These are phyloP conservation scores for Rutstroemia sp. DNA, from an alignment of 2,329 filamentous ascomycete genomes.

Conservation along the genomic window DNA sequence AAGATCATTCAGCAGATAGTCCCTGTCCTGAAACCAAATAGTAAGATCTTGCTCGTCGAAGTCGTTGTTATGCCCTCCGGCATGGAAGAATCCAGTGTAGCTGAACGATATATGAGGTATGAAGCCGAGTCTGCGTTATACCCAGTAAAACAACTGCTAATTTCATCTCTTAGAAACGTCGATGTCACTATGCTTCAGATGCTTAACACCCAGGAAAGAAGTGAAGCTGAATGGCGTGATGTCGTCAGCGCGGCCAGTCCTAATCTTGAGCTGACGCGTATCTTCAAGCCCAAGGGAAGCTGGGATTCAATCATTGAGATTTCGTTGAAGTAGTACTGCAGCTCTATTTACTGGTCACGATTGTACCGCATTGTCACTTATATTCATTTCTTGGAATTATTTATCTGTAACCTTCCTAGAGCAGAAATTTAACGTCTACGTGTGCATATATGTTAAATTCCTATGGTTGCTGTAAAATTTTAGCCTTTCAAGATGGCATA, in stretches of 20 bases:
- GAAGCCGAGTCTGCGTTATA: neutral
- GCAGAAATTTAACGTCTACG: too few relatives aligned
- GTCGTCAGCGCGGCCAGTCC: neutral
- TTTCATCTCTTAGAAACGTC: neutral
- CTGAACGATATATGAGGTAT: neutral
- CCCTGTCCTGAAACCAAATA: slow-evolving; percentile 18
- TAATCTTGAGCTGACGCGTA: neutral
- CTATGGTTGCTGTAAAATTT: too few relatives aligned
- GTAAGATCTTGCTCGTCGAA: slow-evolving; percentile 9
- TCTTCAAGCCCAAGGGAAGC: neutral
- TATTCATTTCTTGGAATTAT: too few relatives aligned
- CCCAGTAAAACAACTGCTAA: neutral
- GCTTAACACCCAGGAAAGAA: slow-evolving; percentile 3
- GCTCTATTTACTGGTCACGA: too few relatives aligned
- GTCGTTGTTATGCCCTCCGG: neutral
- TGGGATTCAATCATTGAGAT: slow-evolving; percentile 6
- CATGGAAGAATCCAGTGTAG: neutral
- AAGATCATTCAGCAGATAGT: slow-evolving; percentile 16
- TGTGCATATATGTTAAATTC: too few relatives aligned
- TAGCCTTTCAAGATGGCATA: too few relatives aligned
- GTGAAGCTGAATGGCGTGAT: neutral
- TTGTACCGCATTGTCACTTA: too few relatives aligned
- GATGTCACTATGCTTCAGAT: slow-evolving; percentile 7
- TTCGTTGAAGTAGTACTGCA: neutral
- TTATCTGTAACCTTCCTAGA: too few relatives aligned